Percentiles rank a stretch among this genome's conserved stretches.
Evolutionary conservation across 1,284 basidiomycete genomes (phyloP).

Genomic region (Entoloma clypeatum): DNA sequence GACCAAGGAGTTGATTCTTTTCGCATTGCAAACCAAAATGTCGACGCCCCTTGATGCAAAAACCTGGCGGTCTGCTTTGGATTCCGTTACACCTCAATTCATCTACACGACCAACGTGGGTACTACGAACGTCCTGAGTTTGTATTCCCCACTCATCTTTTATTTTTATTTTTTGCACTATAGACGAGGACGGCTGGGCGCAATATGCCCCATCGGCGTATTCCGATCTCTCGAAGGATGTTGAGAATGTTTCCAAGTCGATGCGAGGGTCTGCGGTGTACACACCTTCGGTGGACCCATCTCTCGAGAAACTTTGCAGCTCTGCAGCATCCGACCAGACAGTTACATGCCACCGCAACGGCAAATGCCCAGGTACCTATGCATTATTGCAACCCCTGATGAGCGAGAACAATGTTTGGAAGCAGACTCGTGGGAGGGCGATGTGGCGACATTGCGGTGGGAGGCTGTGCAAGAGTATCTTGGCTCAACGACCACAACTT

Average conservation of each 20-base stretch:
- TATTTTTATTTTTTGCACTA: conserved; percentile 6
- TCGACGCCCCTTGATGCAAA: neutral
- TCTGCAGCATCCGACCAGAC: conserved; percentile 1
- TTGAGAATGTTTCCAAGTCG: conserved; percentile 3
- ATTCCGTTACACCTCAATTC: conserved; percentile 7
- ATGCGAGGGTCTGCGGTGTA: conserved; percentile 10
- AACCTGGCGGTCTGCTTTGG: conserved; percentile 4
- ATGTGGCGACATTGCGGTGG: conserved; percentile 11
- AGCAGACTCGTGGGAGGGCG: conserved; percentile 3
- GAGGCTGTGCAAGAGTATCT: conserved; percentile 7
- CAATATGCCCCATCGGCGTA: conserved; percentile 8
- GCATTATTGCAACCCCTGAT: conserved; percentile 7
- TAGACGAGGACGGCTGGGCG: conserved; percentile 6
- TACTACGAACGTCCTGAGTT: conserved; percentile 1
- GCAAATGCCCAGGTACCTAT: conserved; percentile 8
- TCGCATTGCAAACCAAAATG: conserved; percentile 9
- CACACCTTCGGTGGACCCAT: conserved; percentile 6
- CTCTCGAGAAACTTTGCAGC: conserved; percentile 5
- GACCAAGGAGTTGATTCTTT: conserved; percentile 10
- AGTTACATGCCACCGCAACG: conserved; percentile 3
- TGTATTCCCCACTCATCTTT: conserved; percentile 3
- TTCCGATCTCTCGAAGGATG: conserved; percentile 7
- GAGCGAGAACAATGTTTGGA: conserved; percentile 4
- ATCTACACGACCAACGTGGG: conserved; percentile 10
- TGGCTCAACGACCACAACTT: conserved; percentile 7